Evolutionary conservation across 441 rosid species (phyloP), one percentile per base, ranked within the genome.

Genomic region (Populus hybrid): DNA sequence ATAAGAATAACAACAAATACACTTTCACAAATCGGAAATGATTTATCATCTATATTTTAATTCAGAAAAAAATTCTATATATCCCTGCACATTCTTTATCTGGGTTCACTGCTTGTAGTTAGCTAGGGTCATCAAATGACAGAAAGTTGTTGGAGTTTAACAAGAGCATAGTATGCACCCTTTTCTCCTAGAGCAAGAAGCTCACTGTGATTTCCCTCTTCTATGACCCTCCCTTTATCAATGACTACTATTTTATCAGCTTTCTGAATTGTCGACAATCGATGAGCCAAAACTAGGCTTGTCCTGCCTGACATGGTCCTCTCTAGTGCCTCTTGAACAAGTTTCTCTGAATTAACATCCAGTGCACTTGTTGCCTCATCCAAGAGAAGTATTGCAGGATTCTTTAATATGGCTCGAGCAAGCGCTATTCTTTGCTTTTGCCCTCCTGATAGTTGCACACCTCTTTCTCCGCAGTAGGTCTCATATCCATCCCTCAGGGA

Each of bases 311-410:
- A 26, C 80, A 69, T 79, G 18, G 63, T 38, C 23, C 54, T 28
- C 30, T 84, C 80, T 8, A 80, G 71, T 9, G 80, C 82, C 8
- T 84, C 76, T 73, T 77, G 80, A 7, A 84, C 82, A 7, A 84
- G 73, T 14, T 65, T 76, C 67, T 84, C 84, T 1, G 83, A 77
- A 4, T 74, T 70, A 35, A 66, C 36, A 32, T 73, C 83, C 0
- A 76, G 78, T 42, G 82, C 80, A 50, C 80, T 82, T 0, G 83
- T 79, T 34, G 82, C 80, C 63, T 83, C 74, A 40, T 79, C 80
- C 65, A 83, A 57, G 1, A 77, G 63, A 24, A 83, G 10, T 10
- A 80, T 42, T 18, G 77, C 76, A 6, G 83, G 81, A 20, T 75
- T 74, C 73, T 80, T 80, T 38, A 80, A 57, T 7, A 83, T 71